phyloP scores from a whole-genome alignment of 2,329 filamentous ascomycete genomes.

The Fusarium sp. region DNA sequence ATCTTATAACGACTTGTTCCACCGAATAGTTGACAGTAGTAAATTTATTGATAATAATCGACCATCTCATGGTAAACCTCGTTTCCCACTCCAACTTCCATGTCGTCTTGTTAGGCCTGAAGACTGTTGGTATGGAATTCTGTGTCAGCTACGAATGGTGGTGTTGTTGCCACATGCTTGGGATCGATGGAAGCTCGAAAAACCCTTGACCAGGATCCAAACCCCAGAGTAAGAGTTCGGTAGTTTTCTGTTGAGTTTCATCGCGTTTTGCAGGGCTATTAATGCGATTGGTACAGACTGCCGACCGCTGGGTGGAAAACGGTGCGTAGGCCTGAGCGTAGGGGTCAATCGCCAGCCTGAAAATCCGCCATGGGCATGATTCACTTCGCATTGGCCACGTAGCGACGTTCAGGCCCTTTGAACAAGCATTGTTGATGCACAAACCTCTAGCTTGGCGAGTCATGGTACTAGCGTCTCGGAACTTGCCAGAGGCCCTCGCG shows the following conservation, averaged over 20 bases:
- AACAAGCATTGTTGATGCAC: neutral
- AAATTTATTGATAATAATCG: neutral
- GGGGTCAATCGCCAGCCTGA: neutral
- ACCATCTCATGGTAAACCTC: neutral
- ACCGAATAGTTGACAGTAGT: neutral
- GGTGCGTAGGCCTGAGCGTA: neutral
- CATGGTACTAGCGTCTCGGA: neutral
- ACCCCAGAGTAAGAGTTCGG: neutral
- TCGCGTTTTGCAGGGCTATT: neutral
- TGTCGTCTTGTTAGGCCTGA: neutral
- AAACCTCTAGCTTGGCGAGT: neutral
- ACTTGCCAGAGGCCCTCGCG: neutral
- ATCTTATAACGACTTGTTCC: neutral
- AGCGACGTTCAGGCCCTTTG: neutral
- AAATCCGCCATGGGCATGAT: neutral
- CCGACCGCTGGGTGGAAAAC: neutral
- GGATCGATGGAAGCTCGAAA: neutral
- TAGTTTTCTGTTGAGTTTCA: neutral
- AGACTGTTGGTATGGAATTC: neutral
- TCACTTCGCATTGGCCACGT: neutral
- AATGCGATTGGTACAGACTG: neutral
- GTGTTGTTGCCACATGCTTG: accelerated
- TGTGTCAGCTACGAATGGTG: neutral
- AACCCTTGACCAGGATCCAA: neutral
- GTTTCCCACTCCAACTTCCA: neutral